Conservation (phyloP, 2,329 filamentous ascomycete genomes). For the Alternaria viburni region DNA sequence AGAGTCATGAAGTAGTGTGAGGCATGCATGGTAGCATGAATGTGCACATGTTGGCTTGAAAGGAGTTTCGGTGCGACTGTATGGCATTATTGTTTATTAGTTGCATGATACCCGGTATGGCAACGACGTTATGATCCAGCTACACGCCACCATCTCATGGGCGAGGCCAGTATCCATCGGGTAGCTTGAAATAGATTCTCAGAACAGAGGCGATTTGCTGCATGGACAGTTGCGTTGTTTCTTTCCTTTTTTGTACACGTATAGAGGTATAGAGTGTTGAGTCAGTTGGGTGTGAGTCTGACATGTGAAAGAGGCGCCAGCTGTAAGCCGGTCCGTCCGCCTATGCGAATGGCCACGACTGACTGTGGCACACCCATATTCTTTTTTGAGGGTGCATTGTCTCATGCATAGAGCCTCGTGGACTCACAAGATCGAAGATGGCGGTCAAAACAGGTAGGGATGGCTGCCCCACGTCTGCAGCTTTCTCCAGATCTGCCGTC, state of each 20-base stretch:
- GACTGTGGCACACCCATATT: slow-evolving; percentile 2
- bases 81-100: neutral
- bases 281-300: neutral
- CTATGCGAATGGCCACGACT: slow-evolving; percentile 1
- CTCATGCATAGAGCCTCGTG: slow-evolving; percentile 26
- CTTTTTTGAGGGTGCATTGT: neutral
- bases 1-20: neutral
- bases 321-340: neutral
- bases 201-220: neutral
- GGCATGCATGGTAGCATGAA: neutral
- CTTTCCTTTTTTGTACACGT: neutral
- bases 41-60: neutral
- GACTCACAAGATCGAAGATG: slow-evolving; percentile 7
- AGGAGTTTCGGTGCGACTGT: neutral
- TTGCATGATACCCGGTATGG: neutral
- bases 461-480: slow-evolving; percentile 20
- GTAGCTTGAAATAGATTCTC: neutral
- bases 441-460: slow-evolving; percentile 7
- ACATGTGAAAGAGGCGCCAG: slow-evolving; percentile 13
- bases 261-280: neutral
- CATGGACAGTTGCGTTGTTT: neutral
- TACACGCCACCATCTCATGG: neutral
- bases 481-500: slow-evolving; percentile 5
- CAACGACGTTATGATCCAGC: neutral
- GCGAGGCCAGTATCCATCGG: neutral